Percentiles rank a stretch among this genome's conserved stretches.
Conservation (phyloP, 495 filamentous ascomycete genomes). For the Xylaria curta region DNA sequence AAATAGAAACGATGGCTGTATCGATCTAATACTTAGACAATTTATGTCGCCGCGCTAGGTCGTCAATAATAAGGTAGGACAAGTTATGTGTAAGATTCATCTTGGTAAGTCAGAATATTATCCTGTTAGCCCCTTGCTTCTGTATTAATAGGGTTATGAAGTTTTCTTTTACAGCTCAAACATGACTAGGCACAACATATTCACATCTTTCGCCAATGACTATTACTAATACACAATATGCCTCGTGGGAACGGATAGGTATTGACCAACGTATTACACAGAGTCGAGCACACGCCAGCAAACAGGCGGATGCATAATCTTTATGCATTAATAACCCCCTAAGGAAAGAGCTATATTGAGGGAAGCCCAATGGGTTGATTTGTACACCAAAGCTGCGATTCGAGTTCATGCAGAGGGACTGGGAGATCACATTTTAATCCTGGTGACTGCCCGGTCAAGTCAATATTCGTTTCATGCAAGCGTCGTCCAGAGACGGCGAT, state of each 20-base stretch:
- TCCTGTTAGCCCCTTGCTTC: not conserved
- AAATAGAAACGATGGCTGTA: not conserved
- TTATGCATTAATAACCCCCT: not conserved
- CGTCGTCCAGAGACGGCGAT: not conserved
- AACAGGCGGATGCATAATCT: not conserved
- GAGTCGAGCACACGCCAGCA: not conserved
- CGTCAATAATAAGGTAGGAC: no score
- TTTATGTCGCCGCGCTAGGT: not conserved
- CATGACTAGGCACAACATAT: not conserved
- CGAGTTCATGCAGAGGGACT: not conserved
- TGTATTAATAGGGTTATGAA: not conserved
- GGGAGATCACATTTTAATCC: not conserved
- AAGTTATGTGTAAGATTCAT: not conserved
- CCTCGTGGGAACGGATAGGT: not conserved
- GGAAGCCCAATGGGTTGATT: not conserved
- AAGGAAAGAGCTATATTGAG: not conserved
- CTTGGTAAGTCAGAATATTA: not conserved
- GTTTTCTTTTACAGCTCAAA: not conserved
- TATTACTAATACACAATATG: not conserved
- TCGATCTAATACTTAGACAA: not conserved
- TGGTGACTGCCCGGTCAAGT: not conserved
- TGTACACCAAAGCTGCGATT: not conserved
- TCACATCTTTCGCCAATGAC: not conserved
- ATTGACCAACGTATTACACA: not conserved
- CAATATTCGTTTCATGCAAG: not conserved